phyloP scores from a whole-genome alignment of 2,329 filamentous ascomycete genomes.

The Claviceps digitariae region DNA sequence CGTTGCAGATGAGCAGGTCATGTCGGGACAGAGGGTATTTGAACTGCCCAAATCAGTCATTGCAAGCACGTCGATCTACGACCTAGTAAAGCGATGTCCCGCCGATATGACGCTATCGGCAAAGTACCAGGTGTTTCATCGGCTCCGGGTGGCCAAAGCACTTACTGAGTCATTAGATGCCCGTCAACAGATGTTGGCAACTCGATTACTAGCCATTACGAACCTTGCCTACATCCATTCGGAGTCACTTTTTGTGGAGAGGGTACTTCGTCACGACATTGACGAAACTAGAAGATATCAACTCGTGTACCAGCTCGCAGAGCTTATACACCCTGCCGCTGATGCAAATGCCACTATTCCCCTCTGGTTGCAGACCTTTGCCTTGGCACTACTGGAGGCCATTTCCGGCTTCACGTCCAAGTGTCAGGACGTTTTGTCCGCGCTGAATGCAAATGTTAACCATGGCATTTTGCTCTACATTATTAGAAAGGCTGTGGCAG shows the following conservation, averaged over 20 bases:
- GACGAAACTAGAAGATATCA: constrained; percentile 85
- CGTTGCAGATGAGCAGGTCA: constrained; percentile 20
- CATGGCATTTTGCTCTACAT: constrained; percentile 92
- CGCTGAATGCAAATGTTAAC: constrained; percentile 91
- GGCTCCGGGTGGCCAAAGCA: constrained; percentile 71
- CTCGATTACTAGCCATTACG: constrained; percentile 73
- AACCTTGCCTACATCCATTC: constrained; percentile 83
- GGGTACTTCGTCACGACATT: constrained; percentile 72
- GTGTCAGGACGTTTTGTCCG: constrained; percentile 68
- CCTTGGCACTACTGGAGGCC: constrained; percentile 72
- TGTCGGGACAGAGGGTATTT: constrained; percentile 41
- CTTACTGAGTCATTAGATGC: constrained; percentile 51
- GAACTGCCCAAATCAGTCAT: constrained; percentile 50
- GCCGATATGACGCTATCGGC: constrained; percentile 56
- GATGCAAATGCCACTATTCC: constrained; percentile 57
- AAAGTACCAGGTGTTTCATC: constrained; percentile 75
- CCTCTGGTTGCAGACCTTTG: constrained; percentile 66
- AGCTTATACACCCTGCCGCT: constrained; percentile 73
- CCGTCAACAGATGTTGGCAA: constrained; percentile 63
- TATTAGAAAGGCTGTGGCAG: constrained; percentile 76
- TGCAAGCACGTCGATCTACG: constrained; percentile 36
- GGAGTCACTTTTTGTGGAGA: constrained; percentile 73
- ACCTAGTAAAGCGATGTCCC: constrained; percentile 42
- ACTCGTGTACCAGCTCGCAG: constrained; percentile 80
- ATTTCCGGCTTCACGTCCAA: constrained; percentile 67